Conservation (phyloP, 1,139 yeast genomes). For the Geotrichum reessii region DNA sequence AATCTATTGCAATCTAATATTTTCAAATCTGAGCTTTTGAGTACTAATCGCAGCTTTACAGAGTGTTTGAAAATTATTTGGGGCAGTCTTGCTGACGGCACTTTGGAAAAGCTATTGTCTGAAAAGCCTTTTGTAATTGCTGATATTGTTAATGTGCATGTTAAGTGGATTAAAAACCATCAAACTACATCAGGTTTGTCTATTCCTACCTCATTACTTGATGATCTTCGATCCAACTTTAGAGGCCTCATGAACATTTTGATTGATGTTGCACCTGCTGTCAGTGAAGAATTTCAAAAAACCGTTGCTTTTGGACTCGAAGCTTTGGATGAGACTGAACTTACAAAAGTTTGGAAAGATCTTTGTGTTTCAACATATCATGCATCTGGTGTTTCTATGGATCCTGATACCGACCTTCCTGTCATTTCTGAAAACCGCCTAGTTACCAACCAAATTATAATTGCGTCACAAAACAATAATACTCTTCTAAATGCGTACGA, state of each 20-base stretch:
- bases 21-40: conserved; percentile 24
- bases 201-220: conserved; percentile 23
- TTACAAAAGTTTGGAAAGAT: conserved; percentile 8
- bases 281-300: conserved; percentile 4
- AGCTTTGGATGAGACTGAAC: conserved; percentile 7
- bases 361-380: conserved; percentile 1
- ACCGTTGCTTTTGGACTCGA: conserved; percentile 9
- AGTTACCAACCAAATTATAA: conserved; percentile 24
- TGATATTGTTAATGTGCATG: conserved; percentile 25
- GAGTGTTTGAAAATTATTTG: conserved; percentile 24
- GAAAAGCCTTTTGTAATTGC: conserved; percentile 16
- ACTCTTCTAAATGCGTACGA: conserved; percentile 24
- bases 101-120: background rate
- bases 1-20: conserved; percentile 24
- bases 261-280: conserved; percentile 11
- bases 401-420: background rate
- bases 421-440: conserved; percentile 8
- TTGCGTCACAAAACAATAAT: conserved; percentile 23
- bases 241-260: conserved; percentile 22
- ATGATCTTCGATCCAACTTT: conserved; percentile 21
- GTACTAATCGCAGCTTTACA: conserved; percentile 22
- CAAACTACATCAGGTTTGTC: conserved; percentile 24
- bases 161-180: conserved; percentile 26
- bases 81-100: conserved; percentile 15
- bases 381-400: background rate